Base-by-base conservation (phyloP, 441 rosid genomes). In the Erysimum pusillum region DNA sequence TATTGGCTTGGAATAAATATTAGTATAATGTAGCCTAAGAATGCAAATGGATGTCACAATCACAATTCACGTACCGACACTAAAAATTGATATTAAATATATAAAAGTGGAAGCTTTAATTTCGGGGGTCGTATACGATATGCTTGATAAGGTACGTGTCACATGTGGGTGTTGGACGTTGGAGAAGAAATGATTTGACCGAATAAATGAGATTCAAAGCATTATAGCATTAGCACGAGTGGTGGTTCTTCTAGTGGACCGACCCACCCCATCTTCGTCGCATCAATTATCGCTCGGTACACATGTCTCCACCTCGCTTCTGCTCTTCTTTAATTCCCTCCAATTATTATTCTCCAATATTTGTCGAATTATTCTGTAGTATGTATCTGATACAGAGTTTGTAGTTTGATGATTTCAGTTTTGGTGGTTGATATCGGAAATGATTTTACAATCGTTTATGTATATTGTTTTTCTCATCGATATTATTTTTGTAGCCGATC, bases 101-200 rank as follows among this genome's bases (percentile, higher is more conserved):
- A 56, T 2, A 51, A 42, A 11, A 7, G 6, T 54, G 11, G 5
- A 67, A 18, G 20, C 41, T 75, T 60, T 60, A 39, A 59, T 17
- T 18, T 48, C 0, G 31, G 20, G 69, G 63, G 79, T 32, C 79
- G 74, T 69, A 13, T 44, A 45, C 34, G 15, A 69, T 53, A 69
- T 76, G 80, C 57, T 65, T 57, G 80, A 71, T 64, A 71, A 73
- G 81, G 78, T 67, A 78, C 81, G 75, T 73, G 78, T 59, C 78
- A 78, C 78, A 78, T 78, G 81, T 73, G 65, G 53, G 59, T 78
- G 81, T 73, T 78, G 77, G 78, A 73, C 46, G 74, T 32, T 60
- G 70, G 70, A 67, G 81, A 60, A 52, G 74, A 78, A 73, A 61
- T 62, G 60, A 73, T 78, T 73, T 78, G 81, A 78, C 81, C 75